phyloP scores from a whole-genome alignment of 2,329 filamentous ascomycete genomes.

The Teratosphaeria pseudoeucalypti region DNA sequence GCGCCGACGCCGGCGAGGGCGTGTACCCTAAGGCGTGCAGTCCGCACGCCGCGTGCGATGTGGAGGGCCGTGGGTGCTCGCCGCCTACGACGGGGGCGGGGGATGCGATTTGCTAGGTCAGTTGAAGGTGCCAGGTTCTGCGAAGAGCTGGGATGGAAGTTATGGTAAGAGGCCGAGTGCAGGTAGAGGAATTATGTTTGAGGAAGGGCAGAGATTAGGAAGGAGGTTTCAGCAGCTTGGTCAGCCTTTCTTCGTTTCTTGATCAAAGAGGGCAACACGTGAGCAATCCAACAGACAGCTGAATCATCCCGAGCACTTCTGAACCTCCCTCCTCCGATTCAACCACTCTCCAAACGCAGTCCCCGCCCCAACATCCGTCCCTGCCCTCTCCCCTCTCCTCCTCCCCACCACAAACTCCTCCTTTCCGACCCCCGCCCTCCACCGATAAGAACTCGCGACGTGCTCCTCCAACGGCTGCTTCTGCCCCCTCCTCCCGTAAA shows the following conservation, averaged over 20 bases:
- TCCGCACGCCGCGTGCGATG: not conserved
- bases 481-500: constrained; percentile 42
- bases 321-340: not conserved
- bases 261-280: not conserved
- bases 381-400: not conserved
- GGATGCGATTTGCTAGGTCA: not conserved
- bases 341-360: not conserved
- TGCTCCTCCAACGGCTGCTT: constrained; percentile 43
- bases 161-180: not conserved
- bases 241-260: too few species aligned
- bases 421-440: constrained; percentile 10
- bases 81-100: not conserved
- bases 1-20: not conserved
- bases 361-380: not conserved
- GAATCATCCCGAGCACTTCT: too few species aligned
- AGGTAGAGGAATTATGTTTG: too few species aligned
- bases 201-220: too few species aligned
- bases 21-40: not conserved
- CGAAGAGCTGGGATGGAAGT: not conserved
- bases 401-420: not conserved
- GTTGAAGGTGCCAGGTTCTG: not conserved
- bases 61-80: not conserved
- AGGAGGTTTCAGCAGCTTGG: too few species aligned
- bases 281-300: not conserved
- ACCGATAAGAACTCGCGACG: constrained; percentile 39